These are phyloP conservation scores for Pleurotus pulmonarius DNA, from an alignment of 768 basidiomycete genomes.

Conservation along the genomic window DNA sequence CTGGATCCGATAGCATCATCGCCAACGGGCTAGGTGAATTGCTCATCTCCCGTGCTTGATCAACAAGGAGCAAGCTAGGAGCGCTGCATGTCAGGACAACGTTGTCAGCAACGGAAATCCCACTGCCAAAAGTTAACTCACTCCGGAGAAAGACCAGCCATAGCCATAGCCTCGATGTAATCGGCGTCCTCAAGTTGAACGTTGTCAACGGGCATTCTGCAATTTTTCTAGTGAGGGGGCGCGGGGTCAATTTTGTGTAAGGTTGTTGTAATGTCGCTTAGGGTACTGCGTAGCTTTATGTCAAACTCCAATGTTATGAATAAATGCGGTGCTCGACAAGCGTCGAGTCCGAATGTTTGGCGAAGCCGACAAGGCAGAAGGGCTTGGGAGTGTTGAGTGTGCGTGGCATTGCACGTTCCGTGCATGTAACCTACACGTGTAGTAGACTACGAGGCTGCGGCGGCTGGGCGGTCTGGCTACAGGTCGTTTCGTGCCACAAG, in stretches of 20 bases:
- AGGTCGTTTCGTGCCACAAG: too few species aligned
- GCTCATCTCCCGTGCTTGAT: slow-evolving; percentile 40
- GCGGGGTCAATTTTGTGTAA: not conserved
- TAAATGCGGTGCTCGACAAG: too few species aligned
- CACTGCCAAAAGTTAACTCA: not conserved
- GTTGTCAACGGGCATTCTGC: not conserved
- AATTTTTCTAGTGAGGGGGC: too few species aligned
- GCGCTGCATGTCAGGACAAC: not conserved
- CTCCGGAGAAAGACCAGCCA: not conserved
- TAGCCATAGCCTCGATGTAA: not conserved
- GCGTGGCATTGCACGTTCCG: too few species aligned
- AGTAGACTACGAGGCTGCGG: too few species aligned
- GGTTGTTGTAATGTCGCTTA: too few species aligned
- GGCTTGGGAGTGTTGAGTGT: too few species aligned
- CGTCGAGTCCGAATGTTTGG: too few species aligned
- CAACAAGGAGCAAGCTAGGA: slow-evolving; percentile 26
- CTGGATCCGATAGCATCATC: slow-evolving; percentile 41
- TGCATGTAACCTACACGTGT: too few species aligned
- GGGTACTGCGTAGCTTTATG: not conserved
- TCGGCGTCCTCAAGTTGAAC: not conserved
- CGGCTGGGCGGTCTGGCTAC: too few species aligned
- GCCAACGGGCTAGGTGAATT: slow-evolving; percentile 41
- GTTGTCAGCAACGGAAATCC: not conserved
- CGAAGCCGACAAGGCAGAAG: too few species aligned
- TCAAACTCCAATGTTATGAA: not conserved